These are phyloP conservation scores for Salix udensis DNA, from an alignment of 345 rosid genomes.

Conservation along the genomic window DNA sequence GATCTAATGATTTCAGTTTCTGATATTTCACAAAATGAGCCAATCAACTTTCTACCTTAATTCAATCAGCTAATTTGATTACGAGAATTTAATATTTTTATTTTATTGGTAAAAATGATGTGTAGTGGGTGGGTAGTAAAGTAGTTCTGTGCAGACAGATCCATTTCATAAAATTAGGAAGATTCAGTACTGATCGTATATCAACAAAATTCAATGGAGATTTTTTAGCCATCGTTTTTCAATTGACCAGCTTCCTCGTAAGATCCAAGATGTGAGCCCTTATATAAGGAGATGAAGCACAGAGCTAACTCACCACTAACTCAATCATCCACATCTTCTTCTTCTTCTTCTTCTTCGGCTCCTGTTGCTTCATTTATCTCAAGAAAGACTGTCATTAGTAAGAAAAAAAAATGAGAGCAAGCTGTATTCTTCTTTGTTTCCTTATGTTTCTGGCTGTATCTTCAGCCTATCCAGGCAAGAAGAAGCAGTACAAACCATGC, in stretches of 20 bases:
- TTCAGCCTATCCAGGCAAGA: neutral
- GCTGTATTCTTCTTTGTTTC: slow-evolving; percentile 1
- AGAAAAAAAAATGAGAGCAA: slow-evolving; percentile 14
- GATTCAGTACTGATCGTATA: neutral
- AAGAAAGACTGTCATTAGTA: neutral
- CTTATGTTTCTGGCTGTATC: slow-evolving; percentile 3
- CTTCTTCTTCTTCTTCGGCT: neutral
- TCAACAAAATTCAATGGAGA: neutral
- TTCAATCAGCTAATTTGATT: neutral
- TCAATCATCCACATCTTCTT: neutral
- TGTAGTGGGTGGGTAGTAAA: neutral
- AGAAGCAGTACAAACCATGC: slow-evolving; percentile 34
- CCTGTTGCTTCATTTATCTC: neutral
- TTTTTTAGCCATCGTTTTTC: neutral
- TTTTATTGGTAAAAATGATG: neutral
- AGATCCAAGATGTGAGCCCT: neutral
- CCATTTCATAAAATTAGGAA: neutral
- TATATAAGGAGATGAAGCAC: neutral
- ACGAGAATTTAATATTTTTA: no score
- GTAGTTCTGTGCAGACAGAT: neutral
- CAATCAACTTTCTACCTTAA: neutral
- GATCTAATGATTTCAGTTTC: neutral
- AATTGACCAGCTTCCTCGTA: neutral
- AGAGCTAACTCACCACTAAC: neutral
- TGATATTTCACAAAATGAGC: neutral